Base-by-base conservation (phyloP, 169 alveolate species). In the Amoebophrya sp. region DNA sequence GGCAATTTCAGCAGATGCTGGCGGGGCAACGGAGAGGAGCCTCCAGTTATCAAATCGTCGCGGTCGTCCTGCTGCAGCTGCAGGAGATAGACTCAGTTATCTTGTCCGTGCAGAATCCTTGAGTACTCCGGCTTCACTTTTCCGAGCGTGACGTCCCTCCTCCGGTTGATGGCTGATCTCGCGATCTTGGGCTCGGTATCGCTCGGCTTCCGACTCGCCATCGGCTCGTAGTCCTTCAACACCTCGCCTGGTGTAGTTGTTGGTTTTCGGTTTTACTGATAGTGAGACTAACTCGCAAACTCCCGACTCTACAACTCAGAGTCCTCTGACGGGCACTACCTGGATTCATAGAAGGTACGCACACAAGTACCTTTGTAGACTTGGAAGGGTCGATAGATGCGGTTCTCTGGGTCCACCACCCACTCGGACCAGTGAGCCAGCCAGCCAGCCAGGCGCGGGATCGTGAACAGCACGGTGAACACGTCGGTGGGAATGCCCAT, bases 401-500 rank as follows among this genome's bases (percentile, higher is more conserved):
- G 87, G 69, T 67, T 89, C 26, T 91, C 93, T n/a, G 89, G 91
- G 39, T 88, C 92, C 23, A 69, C 87, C 0, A 39, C 13, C 78
- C 40, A 89, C 70, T 92, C 94, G 38, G 40, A 7, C 97, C 97
- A 96, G 92, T 96, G 95, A 20, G 97, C 88, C 20, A 95, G 93
- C 98, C 98, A 96, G 0, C 98, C 98, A 20, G 95, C 94, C 88
- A 94, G 50, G 88, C 98, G 95, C 23, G 97, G 93, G 15, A 96
- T 89, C n/a, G 97, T 96, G 93, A 96, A 96, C 88, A 96, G 94
- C 16, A 96, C 96, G 20, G 98, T 96, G 90, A 95, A 96, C 96
- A 95, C 94, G 43, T 93, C 94, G 18, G 93, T 89, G 5, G 98
- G 97, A 38, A 97, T 95, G 43, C 96, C 96, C 88, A 97, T 50